Conservation (phyloP, 179 eudicot species). For the Spergularia azorica region DNA sequence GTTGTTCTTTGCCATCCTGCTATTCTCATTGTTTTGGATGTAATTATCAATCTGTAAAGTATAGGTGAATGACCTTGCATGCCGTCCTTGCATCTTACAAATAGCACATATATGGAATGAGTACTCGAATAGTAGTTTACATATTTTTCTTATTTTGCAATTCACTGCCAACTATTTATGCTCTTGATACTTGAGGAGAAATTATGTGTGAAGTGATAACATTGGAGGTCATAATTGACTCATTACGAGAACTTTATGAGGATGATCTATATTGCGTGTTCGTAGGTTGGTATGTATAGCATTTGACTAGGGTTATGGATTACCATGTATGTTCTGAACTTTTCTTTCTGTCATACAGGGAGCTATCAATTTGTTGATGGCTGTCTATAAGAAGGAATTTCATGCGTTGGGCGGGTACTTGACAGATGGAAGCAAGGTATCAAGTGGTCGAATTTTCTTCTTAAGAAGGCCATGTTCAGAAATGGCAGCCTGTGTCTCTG, state of each 20-base stretch:
- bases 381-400: conserved; percentile 55
- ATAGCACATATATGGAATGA: neutral
- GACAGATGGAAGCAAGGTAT: conserved; percentile 75
- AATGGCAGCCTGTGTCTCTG: neutral
- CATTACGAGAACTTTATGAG: neutral
- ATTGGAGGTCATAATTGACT: neutral
- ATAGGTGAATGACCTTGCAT: neutral
- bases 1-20: too few species aligned
- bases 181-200: neutral
- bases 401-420: conserved; percentile 40
- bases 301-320: neutral
- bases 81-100: neutral
- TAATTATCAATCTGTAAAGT: neutral
- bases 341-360: conserved; percentile 33
- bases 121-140: neutral
- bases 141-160: neutral
- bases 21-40: too few species aligned
- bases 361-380: conserved; percentile 46
- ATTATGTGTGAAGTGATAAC: neutral
- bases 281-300: neutral
- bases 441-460: conserved; percentile 14
- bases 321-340: neutral
- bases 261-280: neutral
- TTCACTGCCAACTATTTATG: conserved; percentile 1
- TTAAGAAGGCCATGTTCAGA: conserved; percentile 3